phyloP scores from a whole-genome alignment of 2,329 filamentous ascomycete genomes.

The Emmonsia crescens region DNA sequence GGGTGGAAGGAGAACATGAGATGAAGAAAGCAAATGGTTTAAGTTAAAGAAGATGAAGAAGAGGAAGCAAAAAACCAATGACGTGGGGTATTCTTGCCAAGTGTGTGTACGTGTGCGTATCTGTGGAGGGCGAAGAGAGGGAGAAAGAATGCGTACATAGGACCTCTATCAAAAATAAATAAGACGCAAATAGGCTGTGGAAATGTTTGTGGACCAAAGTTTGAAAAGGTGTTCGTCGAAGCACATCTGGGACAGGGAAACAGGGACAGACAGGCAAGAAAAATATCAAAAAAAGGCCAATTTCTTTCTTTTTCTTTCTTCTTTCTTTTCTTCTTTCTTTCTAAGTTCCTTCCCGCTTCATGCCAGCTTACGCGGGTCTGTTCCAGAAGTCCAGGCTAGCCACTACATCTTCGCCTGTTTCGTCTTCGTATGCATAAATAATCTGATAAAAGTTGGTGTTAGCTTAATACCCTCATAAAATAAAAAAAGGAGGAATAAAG shows the following conservation, averaged over 20 bases:
- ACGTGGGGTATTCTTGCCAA: conserved; percentile 3
- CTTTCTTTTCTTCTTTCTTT: not conserved
- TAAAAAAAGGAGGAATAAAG: conserved; percentile 1
- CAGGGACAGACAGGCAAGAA: not conserved
- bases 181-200: not conserved
- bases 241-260: not conserved
- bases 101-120: not conserved
- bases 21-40: not conserved
- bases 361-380: conserved; percentile 26
- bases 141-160: not conserved
- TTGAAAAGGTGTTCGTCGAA: not conserved
- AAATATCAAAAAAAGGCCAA: not conserved
- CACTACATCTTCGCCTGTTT: conserved; percentile 83
- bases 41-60: not conserved
- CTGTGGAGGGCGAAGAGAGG: not conserved
- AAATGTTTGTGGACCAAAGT: not conserved
- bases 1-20: not conserved
- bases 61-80: not conserved
- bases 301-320: not conserved
- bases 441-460: conserved; percentile 51
- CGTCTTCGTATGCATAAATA: conserved; percentile 93
- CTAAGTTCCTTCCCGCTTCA: not conserved
- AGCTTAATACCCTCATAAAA: not conserved
- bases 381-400: conserved; percentile 97
- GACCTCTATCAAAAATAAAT: not conserved